A percentile compares a stretch with the other conserved stretches of the same genome.
phyloP scores from a whole-genome alignment of 768 basidiomycete genomes.

The Porphyrellus cyaneotinctus region DNA sequence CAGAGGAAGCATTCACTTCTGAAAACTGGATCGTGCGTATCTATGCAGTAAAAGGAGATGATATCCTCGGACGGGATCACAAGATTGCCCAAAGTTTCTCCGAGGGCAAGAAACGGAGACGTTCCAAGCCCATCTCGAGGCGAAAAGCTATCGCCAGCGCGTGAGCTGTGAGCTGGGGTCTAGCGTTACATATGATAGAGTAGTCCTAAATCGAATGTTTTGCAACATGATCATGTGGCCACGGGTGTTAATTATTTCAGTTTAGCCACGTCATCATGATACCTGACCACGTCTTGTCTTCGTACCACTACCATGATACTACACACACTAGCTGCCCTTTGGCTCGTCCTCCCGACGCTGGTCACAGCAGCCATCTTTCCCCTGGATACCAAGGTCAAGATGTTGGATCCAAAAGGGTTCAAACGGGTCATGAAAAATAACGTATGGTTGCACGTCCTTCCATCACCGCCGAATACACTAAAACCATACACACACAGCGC shows the following conservation, averaged over 20 bases:
- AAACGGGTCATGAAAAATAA: constrained; percentile 69
- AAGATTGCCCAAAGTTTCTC: constrained; percentile 84
- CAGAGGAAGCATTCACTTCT: constrained; percentile 97
- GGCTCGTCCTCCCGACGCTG: constrained; percentile 31
- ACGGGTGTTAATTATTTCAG: constrained; percentile 8
- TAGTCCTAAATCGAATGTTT: neutral
- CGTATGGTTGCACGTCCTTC: constrained; percentile 42
- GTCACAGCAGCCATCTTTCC: constrained; percentile 47
- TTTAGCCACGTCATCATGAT: constrained; percentile 13
- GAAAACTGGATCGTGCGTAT: constrained; percentile 99
- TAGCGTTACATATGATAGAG: constrained; percentile 1
- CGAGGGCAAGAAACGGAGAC: constrained; percentile 87
- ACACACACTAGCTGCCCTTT: constrained; percentile 10
- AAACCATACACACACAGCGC: constrained; percentile 39
- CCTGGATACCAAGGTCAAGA: constrained; percentile 60
- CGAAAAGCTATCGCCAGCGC: constrained; percentile 42
- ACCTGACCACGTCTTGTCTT: neutral
- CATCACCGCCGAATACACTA: neutral
- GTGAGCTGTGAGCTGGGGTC: constrained; percentile 4
- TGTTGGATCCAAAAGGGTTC: constrained; percentile 67
- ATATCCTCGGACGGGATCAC: constrained; percentile 83
- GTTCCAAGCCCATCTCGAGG: constrained; percentile 61
- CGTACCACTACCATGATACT: constrained; percentile 24
- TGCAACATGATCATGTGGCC: neutral
- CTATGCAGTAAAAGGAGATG: constrained; percentile 93